These are phyloP conservation scores for Verticillium isaacii DNA, from an alignment of 2,329 filamentous ascomycete genomes.

Conservation along the genomic window DNA sequence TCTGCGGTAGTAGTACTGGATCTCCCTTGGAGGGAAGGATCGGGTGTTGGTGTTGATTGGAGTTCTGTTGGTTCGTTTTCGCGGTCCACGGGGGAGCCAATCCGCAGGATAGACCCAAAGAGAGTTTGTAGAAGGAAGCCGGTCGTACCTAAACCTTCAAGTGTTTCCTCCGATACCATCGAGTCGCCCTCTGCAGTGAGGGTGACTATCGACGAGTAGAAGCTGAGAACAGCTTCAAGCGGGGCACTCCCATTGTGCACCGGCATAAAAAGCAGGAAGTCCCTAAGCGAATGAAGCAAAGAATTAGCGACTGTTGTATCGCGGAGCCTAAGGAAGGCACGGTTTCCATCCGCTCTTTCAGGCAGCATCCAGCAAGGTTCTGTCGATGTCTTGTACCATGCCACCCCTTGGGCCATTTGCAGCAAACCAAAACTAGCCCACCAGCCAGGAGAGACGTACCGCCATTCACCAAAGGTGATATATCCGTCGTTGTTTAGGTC, in stretches of 20 bases:
- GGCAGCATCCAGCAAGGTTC: neutral
- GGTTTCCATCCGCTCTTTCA: neutral
- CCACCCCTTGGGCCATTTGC: neutral
- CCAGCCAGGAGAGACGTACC: slow-evolving; percentile 55
- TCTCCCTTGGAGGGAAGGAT: neutral
- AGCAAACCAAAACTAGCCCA: slow-evolving; percentile 7
- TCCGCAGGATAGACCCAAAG: slow-evolving; percentile 70
- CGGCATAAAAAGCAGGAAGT: slow-evolving; percentile 90
- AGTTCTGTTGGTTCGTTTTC: slow-evolving; percentile 16
- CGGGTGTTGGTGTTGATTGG: slow-evolving; percentile 5
- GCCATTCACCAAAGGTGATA: slow-evolving; percentile 94
- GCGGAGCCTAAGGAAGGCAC: neutral
- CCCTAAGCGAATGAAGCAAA: slow-evolving; percentile 43
- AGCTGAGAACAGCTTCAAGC: slow-evolving; percentile 79
- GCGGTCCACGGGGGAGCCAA: slow-evolving; percentile 47
- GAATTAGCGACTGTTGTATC: neutral
- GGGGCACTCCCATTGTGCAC: slow-evolving; percentile 58
- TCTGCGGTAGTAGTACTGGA: slow-evolving; percentile 4
- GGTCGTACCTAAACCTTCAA: slow-evolving; percentile 90
- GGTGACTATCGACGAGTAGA: slow-evolving; percentile 85
- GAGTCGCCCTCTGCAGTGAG: slow-evolving; percentile 94
- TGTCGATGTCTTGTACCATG: too few relatives aligned
- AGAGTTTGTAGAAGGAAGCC: slow-evolving; percentile 66
- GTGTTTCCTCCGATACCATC: slow-evolving; percentile 80
- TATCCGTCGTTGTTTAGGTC: slow-evolving; percentile 83